phyloP scores from a whole-genome alignment of 2,329 filamentous ascomycete species.

The Chalaropsis thielavioides region DNA sequence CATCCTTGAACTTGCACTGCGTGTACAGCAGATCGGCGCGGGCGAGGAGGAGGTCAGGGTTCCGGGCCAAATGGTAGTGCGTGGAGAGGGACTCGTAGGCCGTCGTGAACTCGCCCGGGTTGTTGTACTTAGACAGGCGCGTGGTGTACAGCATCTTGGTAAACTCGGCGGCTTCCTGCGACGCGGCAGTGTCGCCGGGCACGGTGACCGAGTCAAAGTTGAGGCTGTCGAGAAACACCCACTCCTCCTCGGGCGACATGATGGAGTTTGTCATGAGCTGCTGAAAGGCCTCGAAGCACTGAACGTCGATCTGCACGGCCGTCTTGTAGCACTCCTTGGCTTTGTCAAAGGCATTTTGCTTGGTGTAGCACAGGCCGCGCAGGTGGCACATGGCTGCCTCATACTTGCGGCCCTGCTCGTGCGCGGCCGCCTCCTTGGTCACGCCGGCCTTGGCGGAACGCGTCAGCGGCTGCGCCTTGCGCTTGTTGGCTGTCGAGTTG shows the following conservation, averaged over 20 bases:
- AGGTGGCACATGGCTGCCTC: conserved; percentile 97
- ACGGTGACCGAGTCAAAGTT: conserved; percentile 75
- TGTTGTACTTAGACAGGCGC: conserved; percentile 84
- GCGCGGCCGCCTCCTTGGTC: conserved; percentile 16
- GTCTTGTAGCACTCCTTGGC: conserved; percentile 98
- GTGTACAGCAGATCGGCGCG: conserved; percentile 86
- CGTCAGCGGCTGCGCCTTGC: conserved; percentile 45
- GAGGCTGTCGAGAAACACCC: conserved; percentile 73
- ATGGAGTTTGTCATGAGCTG: conserved; percentile 94
- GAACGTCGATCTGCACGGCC: conserved; percentile 88
- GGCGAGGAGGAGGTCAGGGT: conserved; percentile 80
- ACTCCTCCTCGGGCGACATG: conserved; percentile 78
- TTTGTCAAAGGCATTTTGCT: conserved; percentile 91
- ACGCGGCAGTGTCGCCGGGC: conserved; percentile 47
- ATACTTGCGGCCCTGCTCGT: conserved; percentile 45
- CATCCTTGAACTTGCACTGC: conserved; percentile 83
- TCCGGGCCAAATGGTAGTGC: conserved; percentile 75
- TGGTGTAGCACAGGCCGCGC: conserved; percentile 83
- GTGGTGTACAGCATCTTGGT: conserved; percentile 95
- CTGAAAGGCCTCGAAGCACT: conserved; percentile 96
- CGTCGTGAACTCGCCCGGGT: conserved; percentile 64
- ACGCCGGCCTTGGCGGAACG: conserved; percentile 26
- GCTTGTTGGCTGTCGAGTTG: conserved; percentile 40
- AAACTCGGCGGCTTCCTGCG: conserved; percentile 83
- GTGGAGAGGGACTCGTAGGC: conserved; percentile 85